Evolutionary conservation across 305 asterid species (phyloP).

Genomic region (Ilex paraguariensis): DNA sequence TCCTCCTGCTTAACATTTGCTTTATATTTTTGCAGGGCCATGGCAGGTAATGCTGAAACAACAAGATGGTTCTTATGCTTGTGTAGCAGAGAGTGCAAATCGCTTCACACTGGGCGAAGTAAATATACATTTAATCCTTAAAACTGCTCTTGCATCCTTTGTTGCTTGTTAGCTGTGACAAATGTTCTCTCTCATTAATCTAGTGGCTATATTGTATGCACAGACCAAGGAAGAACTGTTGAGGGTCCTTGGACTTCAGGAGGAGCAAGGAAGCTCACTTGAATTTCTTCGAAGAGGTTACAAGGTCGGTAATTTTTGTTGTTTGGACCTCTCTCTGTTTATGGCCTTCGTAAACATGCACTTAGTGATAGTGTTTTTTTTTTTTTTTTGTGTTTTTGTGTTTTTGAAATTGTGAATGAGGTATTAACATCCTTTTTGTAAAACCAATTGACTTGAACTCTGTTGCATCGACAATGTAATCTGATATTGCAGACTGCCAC

Average conservation of each 20-base stretch:
- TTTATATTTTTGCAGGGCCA: constrained; percentile 54
- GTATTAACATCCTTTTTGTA: too few relatives aligned
- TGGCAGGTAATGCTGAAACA: constrained; percentile 99
- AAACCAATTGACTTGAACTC: not conserved
- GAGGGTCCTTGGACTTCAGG: constrained; percentile 87
- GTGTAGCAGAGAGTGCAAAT: constrained; percentile 87
- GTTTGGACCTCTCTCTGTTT: not conserved
- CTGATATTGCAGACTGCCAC: constrained; percentile 59
- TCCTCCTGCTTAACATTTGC: not conserved
- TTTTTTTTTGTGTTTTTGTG: not conserved
- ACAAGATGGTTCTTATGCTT: constrained; percentile 78
- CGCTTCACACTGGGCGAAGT: constrained; percentile 90
- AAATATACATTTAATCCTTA: constrained; percentile 23
- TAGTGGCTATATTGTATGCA: constrained; percentile 15
- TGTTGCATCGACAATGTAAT: constrained; percentile 1
- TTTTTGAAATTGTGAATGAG: too few relatives aligned
- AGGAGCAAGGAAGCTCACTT: constrained; percentile 90
- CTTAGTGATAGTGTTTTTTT: not conserved
- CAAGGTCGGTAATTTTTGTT: constrained; percentile 46
- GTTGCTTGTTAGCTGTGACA: constrained; percentile 3
- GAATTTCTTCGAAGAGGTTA: constrained; percentile 94
- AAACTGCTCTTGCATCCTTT: constrained; percentile 7
- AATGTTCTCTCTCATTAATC: not conserved
- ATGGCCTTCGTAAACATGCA: not conserved
- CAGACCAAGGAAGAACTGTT: constrained; percentile 95